Evolutionary conservation across 2,329 filamentous ascomycete genomes (phyloP).

Genomic region (Gnomoniopsis sp.): DNA sequence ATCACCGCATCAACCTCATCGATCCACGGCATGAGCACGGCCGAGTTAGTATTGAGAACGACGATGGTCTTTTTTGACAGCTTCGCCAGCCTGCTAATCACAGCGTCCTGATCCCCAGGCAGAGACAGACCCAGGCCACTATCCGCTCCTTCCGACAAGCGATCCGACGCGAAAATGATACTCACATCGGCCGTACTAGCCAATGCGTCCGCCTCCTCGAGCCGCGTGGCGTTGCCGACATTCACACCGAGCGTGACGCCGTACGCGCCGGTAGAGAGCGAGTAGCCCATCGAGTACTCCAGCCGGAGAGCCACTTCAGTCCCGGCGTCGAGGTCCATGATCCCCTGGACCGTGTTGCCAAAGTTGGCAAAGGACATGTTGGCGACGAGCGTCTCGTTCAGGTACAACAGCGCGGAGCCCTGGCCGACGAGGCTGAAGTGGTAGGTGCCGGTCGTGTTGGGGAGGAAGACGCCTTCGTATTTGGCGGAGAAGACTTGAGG

Average conservation of each 20-base stretch:
- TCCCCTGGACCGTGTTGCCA: slow-evolving; percentile 19
- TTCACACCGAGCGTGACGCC: slow-evolving; percentile 18
- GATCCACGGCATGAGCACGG: slow-evolving; percentile 5
- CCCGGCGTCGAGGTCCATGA: slow-evolving; percentile 12
- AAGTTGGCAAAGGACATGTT: slow-evolving; percentile 21
- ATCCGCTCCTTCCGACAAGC: slow-evolving; percentile 19
- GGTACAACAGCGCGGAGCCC: slow-evolving; percentile 18
- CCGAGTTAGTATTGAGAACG: slow-evolving; percentile 14
- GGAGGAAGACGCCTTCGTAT: slow-evolving; percentile 17
- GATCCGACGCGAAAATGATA: slow-evolving; percentile 20
- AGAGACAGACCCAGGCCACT: slow-evolving; percentile 16
- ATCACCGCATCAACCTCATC: slow-evolving; percentile 10
- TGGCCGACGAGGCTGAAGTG: slow-evolving; percentile 19
- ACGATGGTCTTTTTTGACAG: slow-evolving; percentile 3
- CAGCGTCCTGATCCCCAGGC: slow-evolving; percentile 10
- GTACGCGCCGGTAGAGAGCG: slow-evolving; percentile 13
- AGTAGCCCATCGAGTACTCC: slow-evolving; percentile 10
- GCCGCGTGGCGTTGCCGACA: slow-evolving; percentile 3
- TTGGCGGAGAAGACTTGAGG: slow-evolving; percentile 20
- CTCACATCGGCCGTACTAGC: slow-evolving; percentile 18
- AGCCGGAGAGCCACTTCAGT: slow-evolving; percentile 13
- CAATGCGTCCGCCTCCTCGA: slow-evolving; percentile 16
- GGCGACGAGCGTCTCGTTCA: slow-evolving; percentile 14
- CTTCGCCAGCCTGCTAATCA: background rate
- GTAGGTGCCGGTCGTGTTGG: slow-evolving; percentile 16